Conservation (phyloP, 805 yeast genomes). For the Candida ulmi region DNA sequence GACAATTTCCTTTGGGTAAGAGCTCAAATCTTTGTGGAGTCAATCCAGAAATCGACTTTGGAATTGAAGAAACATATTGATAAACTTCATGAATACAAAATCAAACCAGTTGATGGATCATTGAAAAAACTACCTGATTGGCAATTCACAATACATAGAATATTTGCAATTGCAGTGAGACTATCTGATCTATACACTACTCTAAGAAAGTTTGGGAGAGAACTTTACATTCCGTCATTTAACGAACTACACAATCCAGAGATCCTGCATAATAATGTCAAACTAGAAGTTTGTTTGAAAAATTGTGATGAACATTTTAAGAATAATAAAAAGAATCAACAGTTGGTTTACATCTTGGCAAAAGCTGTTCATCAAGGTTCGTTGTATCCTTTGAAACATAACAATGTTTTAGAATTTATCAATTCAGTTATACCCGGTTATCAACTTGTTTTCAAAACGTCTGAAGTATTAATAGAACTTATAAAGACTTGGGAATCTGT, state of each 20-base stretch:
- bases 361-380: constrained; percentile 35
- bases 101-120: constrained; percentile 12
- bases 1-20: constrained; percentile 23
- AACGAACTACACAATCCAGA: constrained; percentile 35
- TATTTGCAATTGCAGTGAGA: constrained; percentile 32
- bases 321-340: constrained; percentile 36
- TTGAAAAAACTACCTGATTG: constrained; percentile 30
- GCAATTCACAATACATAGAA: constrained; percentile 40
- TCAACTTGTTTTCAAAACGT: constrained; percentile 5
- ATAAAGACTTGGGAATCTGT: constrained; percentile 15
- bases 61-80: constrained; percentile 17
- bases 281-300: constrained; percentile 23
- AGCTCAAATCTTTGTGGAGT: constrained; percentile 19
- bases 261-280: constrained; percentile 24
- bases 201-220: constrained; percentile 36
- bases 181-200: constrained; percentile 38
- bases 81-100: constrained; percentile 22
- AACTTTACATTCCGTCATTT: constrained; percentile 31
- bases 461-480: constrained; percentile 7
- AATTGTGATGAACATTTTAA: constrained; percentile 33
- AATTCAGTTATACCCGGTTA: constrained; percentile 6
- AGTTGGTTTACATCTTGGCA: constrained; percentile 36
- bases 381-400: constrained; percentile 25
- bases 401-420: constrained; percentile 28
- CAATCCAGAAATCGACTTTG: constrained; percentile 20